Base-by-base conservation (phyloP, 345 rosid species). In the Lepidium africanum region DNA sequence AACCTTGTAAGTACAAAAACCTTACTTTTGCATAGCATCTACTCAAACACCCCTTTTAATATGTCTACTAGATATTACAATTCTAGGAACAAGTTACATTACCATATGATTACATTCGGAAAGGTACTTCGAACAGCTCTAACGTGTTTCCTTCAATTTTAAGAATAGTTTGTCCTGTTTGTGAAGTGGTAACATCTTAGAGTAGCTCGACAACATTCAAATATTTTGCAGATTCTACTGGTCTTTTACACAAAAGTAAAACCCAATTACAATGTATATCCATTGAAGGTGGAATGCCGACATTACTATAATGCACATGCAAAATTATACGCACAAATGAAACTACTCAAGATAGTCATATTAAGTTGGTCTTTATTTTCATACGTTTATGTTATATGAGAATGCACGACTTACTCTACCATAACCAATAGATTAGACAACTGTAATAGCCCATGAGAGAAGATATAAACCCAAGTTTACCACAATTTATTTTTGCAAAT, bases 51-150 rank as follows among this genome's bases (percentile, higher is more conserved):
- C 16, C 27, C 21, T 27, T 14, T 50, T 16, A 7, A 9, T 32
- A 58, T 57, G 39, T 25, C 38, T 12, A 51, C 12, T 65, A 19
- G 65, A 45, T 55, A 17, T 53, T 55, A 65, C 49, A 38, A 49
- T 70, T 60, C 40, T 81, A 90, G 96, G 91, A 90, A 92, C 70
- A 96, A 92, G 81, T 67, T 92, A 39, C 98, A 92, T 65, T 92
- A 90, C 77, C 97, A 90, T 77, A 77, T 92, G 93, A 90, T 90
- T 17, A 92, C 96, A 75, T 92, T 90, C 72, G 96, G 96, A 81
- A 92, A 92, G 96, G 96, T 90, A 74, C 6, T 15, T 68, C 37
- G 41, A 50, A 19, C 38, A 13, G 2, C 33, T 60, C 17, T 41
- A n/a, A 46, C 13, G 40, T 42, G 14, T 38, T 35, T 14, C 1